Conservation (phyloP, 2,329 filamentous ascomycete genomes). For the Clonostachys chloroleuca region DNA sequence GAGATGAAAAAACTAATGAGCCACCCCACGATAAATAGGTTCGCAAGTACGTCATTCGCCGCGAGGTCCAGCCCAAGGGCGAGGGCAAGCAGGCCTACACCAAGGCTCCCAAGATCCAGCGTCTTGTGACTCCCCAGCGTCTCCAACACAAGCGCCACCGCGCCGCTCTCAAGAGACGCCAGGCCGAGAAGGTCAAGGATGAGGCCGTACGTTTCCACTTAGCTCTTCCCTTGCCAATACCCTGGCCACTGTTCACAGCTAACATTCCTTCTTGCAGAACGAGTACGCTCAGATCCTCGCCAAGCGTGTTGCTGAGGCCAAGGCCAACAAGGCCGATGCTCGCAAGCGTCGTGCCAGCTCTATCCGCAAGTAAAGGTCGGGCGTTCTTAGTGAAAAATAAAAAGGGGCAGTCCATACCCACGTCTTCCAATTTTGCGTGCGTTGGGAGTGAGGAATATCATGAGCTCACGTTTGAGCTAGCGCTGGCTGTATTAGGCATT, state of each 20-base stretch:
- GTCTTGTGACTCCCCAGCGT: slow-evolving; percentile 97
- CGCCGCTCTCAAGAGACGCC: slow-evolving; percentile 96
- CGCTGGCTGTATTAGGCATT: slow-evolving; percentile 30
- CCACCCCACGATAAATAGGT: slow-evolving; percentile 55
- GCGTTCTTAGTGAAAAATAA: slow-evolving; percentile 22
- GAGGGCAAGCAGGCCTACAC: slow-evolving; percentile 98
- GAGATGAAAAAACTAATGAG: slow-evolving; percentile 17
- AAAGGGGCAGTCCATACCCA: slow-evolving; percentile 10
- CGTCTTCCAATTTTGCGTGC: slow-evolving; percentile 33
- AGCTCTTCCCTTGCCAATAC: neutral
- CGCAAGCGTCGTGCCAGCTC: slow-evolving; percentile 97
- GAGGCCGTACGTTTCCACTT: slow-evolving; percentile 73
- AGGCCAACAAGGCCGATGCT: slow-evolving; percentile 86
- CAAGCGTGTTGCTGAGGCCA: slow-evolving; percentile 96
- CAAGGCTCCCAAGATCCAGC: slow-evolving; percentile 99
- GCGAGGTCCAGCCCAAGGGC: slow-evolving; percentile 93
- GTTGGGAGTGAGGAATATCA: slow-evolving; percentile 29
- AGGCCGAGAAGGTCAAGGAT: slow-evolving; percentile 95
- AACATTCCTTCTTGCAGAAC: slow-evolving; percentile 54
- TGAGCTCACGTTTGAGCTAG: too few relatives aligned
- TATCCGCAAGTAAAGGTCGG: slow-evolving; percentile 73
- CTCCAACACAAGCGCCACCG: slow-evolving; percentile 99
- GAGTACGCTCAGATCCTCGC: slow-evolving; percentile 95
- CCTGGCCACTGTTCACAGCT: slow-evolving; percentile 24
- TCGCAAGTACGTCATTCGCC: slow-evolving; percentile 99